phyloP scores from a whole-genome alignment of 495 filamentous ascomycete genomes.

The Friedmanniomyces endolithicus region DNA sequence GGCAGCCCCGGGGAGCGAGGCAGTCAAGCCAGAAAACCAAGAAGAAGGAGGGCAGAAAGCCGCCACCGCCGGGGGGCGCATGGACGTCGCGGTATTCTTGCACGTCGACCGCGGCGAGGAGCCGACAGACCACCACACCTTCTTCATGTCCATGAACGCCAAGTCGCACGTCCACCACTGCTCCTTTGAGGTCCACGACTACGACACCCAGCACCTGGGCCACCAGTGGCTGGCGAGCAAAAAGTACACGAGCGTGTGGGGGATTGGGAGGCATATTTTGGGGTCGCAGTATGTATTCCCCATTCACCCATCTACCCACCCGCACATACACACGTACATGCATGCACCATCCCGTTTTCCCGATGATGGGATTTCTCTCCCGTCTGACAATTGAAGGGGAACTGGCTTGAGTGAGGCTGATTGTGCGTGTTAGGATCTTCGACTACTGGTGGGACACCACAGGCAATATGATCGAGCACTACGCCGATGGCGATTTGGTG shows the following conservation, averaged over 20 bases:
- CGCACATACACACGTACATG: too few species aligned
- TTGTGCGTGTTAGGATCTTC: slow-evolving; percentile 33
- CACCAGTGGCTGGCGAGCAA: slow-evolving; percentile 57
- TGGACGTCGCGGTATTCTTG: slow-evolving; percentile 48
- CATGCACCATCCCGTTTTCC: too few species aligned
- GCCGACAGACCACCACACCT: slow-evolving; percentile 57
- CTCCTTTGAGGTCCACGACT: slow-evolving; percentile 64
- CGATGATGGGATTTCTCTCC: too few species aligned
- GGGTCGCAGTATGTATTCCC: slow-evolving; percentile 35
- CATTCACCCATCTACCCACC: not conserved
- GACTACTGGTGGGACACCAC: slow-evolving; percentile 50
- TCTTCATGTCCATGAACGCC: slow-evolving; percentile 47
- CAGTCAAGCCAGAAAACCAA: not conserved
- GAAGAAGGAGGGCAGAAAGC: slow-evolving; percentile 6
- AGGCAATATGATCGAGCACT: slow-evolving; percentile 29
- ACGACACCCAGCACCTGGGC: slow-evolving; percentile 60
- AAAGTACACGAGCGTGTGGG: slow-evolving; percentile 59
- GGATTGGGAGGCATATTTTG: slow-evolving; percentile 57
- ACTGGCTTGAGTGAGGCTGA: too few species aligned
- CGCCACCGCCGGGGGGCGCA: too few species aligned
- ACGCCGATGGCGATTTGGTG: slow-evolving; percentile 27
- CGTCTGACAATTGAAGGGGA: too few species aligned
- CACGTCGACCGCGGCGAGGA: slow-evolving; percentile 52
- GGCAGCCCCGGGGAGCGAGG: too few species aligned
- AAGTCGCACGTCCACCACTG: slow-evolving; percentile 57